A percentile compares a stretch with the other conserved stretches of the same genome.
These are phyloP conservation scores for Blastocystis sp. DNA, from an alignment of 352 stramenopile species.

Conservation along the genomic window DNA sequence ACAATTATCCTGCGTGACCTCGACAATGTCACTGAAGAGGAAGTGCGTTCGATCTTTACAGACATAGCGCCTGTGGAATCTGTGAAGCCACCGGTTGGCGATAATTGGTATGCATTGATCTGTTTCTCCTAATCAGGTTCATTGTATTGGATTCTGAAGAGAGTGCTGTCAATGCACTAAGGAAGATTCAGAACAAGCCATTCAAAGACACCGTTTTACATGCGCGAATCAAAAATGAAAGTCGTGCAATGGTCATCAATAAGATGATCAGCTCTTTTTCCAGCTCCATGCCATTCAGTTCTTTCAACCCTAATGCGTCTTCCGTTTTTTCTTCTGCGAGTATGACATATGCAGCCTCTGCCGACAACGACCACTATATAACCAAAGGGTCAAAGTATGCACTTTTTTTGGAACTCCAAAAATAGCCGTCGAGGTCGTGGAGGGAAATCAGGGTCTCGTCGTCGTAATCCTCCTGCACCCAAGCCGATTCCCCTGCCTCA, in stretches of 20 bases:
- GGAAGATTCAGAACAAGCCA: background rate
- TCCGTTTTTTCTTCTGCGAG: constrained; percentile 28
- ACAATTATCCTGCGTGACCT: constrained; percentile 59
- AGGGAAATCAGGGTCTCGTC: background rate
- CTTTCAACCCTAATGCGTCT: background rate
- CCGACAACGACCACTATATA: background rate
- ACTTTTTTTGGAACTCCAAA: background rate
- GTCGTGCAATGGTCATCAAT: background rate
- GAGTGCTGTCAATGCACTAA: background rate
- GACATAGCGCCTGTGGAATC: constrained; percentile 22
- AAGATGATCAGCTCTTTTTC: background rate
- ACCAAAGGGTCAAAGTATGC: background rate
- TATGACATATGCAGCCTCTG: background rate
- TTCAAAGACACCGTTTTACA: background rate
- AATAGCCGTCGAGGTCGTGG: background rate
- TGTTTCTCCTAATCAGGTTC: background rate
- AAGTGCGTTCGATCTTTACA: background rate
- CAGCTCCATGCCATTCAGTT: background rate
- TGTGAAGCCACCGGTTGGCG: background rate
- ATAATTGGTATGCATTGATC: constrained; percentile 17
- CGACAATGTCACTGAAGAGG: constrained; percentile 30
- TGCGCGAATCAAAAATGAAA: constrained; percentile 54
- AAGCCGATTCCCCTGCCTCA: constrained; percentile 26
- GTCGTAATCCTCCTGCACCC: background rate
- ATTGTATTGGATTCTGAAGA: constrained; percentile 24